A percentile compares a stretch with the other conserved stretches of the same genome.
Conservation (phyloP, 1,284 basidiomycete species). For the Apiotrichum akiyoshidainum region DNA sequence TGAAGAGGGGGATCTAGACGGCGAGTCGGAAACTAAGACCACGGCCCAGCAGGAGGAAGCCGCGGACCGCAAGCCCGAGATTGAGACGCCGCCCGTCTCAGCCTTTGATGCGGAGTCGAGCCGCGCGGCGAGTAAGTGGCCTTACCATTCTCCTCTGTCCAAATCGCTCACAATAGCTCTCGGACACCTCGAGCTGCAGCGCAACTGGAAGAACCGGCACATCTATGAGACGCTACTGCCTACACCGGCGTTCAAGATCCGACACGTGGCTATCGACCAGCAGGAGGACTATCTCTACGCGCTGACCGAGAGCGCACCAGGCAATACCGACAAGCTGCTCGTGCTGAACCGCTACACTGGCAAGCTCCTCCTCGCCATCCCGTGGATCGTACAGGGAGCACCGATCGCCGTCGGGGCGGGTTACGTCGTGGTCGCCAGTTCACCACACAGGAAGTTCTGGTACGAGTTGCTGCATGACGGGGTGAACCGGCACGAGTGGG, state of each 20-base stretch:
- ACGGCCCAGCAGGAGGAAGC: background rate
- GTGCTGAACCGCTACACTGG: conserved; percentile 13
- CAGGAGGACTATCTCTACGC: conserved; percentile 10
- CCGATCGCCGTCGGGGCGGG: conserved; percentile 9
- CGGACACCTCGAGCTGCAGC: background rate
- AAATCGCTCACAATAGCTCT: background rate
- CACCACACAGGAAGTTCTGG: background rate
- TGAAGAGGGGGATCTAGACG: no score
- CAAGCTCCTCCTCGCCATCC: conserved; percentile 7
- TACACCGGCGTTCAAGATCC: conserved; percentile 7
- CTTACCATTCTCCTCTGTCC: no score
- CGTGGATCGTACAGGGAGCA: background rate
- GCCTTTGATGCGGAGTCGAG: no score
- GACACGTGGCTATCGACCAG: conserved; percentile 3
- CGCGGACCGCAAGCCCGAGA: no score
- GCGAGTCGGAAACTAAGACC: background rate
- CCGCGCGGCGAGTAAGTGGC: no score
- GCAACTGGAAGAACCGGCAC: conserved; percentile 11
- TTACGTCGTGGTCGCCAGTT: conserved; percentile 4
- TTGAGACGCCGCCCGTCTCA: background rate
- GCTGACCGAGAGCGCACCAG: background rate
- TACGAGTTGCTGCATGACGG: background rate
- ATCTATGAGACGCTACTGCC: conserved; percentile 8
- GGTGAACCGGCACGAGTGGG: no score
- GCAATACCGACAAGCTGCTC: background rate